Evolutionary conservation across 148 eudicot genomes (phyloP).

Genomic region (Heliamphora exappendiculata): DNA sequence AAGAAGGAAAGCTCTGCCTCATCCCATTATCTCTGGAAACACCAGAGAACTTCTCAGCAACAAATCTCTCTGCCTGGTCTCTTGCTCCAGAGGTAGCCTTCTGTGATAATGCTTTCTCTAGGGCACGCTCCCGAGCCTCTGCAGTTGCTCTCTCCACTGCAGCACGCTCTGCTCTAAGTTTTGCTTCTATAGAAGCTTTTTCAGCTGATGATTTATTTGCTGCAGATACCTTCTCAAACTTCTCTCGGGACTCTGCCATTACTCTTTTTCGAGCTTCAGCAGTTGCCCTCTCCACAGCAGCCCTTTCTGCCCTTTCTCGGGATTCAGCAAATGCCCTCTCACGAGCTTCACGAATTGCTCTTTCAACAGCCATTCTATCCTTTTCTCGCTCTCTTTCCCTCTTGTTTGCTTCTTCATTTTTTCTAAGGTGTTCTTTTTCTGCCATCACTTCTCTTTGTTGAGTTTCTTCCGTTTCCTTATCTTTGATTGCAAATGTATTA

Average conservation of each 20-base stretch:
- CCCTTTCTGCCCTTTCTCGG: conserved; percentile 77
- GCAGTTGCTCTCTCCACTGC: conserved; percentile 93
- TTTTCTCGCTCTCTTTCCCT: conserved; percentile 60
- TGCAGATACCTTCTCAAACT: conserved; percentile 44
- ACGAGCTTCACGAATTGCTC: conserved; percentile 92
- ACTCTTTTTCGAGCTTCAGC: conserved; percentile 57
- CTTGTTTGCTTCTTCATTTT: conserved; percentile 38
- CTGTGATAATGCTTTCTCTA: conserved; percentile 75
- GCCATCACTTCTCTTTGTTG: conserved; percentile 20
- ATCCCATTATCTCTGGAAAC: conserved; percentile 22
- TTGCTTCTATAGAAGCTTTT: conserved; percentile 63
- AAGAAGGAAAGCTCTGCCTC: conserved; percentile 34
- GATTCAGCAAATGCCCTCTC: conserved; percentile 92
- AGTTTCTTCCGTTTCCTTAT: conserved; percentile 20
- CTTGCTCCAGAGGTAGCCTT: conserved; percentile 38
- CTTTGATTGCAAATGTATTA: conserved; percentile 22
- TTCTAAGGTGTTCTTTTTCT: conserved; percentile 26
- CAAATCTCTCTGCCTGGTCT: conserved; percentile 31
- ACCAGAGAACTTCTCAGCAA: conserved; percentile 27
- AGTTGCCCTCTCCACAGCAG: conserved; percentile 75
- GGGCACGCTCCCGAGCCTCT: conserved; percentile 97
- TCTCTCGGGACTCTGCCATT: conserved; percentile 50
- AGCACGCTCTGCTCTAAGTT: conserved; percentile 84
- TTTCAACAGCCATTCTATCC: conserved; percentile 72
- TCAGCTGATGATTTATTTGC: conserved; percentile 41